phyloP scores from a whole-genome alignment of 257 asterid species.

The Penstemon newberryi region DNA sequence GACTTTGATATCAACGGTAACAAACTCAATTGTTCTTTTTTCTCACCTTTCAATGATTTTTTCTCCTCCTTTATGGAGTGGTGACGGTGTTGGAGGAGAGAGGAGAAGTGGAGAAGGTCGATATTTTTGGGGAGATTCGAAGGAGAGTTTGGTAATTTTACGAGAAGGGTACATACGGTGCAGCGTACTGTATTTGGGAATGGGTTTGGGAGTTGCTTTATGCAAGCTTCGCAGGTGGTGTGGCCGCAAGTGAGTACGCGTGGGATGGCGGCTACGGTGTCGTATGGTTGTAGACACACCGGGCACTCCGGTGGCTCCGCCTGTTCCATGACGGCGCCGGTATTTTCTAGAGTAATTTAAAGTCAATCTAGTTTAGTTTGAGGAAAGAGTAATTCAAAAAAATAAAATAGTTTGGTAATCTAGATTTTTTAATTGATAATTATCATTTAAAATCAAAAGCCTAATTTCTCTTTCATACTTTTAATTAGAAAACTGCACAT shows the following conservation, averaged over 20 bases:
- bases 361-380: too few species aligned
- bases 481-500: too few species aligned
- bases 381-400: too few species aligned
- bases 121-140: conserved; percentile 86
- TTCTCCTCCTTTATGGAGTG: conserved; percentile 25
- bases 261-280: conserved; percentile 54
- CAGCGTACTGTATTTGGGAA: conserved; percentile 75
- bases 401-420: too few species aligned
- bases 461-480: too few species aligned
- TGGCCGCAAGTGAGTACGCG: conserved; percentile 95
- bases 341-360: too few species aligned
- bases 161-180: conserved; percentile 74
- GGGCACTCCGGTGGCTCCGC: conserved; percentile 93
- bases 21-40: conserved; percentile 9
- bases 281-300: conserved; percentile 75
- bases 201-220: conserved; percentile 68
- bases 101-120: conserved; percentile 77
- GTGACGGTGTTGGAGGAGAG: conserved; percentile 33
- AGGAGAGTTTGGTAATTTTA: conserved; percentile 52
- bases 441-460: too few species aligned
- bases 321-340: conserved; percentile 46
- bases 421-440: too few species aligned
- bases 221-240: conserved; percentile 76
- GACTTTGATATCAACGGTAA: conserved; percentile 36
- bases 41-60: conserved; percentile 24